These are phyloP conservation scores for Dactylis glomerata DNA, from an alignment of 176 grass and related monocot species.

Conservation along the genomic window DNA sequence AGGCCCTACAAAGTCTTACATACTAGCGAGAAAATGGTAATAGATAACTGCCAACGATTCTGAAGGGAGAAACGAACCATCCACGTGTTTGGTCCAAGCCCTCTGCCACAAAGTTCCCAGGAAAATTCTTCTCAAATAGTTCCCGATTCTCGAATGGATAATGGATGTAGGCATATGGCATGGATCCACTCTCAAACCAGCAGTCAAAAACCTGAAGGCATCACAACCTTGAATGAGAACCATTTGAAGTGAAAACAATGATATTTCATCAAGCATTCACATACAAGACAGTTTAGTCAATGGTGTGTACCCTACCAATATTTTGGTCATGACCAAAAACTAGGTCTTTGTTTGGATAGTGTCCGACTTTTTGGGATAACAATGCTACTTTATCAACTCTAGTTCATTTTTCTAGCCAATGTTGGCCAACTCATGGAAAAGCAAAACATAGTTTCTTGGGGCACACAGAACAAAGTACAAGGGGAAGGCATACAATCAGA, in stretches of 20 bases:
- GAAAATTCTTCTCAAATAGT: constrained; percentile 96
- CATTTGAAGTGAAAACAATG: constrained; percentile 5
- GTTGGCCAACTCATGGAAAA: neutral
- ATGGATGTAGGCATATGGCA: constrained; percentile 99
- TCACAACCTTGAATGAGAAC: constrained; percentile 13
- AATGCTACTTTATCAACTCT: neutral
- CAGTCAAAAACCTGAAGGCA: constrained; percentile 91
- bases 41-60: neutral
- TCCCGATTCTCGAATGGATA: constrained; percentile 98
- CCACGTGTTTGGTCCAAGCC: constrained; percentile 97
- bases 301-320: neutral
- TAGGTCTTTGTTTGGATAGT: neutral
- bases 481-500: neutral
- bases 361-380: neutral
- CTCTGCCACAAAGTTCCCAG: constrained; percentile 97
- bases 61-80: constrained; percentile 61
- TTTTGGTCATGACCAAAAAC: neutral
- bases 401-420: neutral
- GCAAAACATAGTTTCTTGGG: neutral
- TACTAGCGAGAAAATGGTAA: constrained; percentile 2
- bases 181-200: constrained; percentile 99
- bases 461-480: neutral
- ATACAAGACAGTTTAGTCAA: neutral
- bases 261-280: neutral
- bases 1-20: neutral